These are phyloP conservation scores for Exophiala xenobiotica DNA, from an alignment of 2,329 filamentous ascomycete species.

Conservation along the genomic window DNA sequence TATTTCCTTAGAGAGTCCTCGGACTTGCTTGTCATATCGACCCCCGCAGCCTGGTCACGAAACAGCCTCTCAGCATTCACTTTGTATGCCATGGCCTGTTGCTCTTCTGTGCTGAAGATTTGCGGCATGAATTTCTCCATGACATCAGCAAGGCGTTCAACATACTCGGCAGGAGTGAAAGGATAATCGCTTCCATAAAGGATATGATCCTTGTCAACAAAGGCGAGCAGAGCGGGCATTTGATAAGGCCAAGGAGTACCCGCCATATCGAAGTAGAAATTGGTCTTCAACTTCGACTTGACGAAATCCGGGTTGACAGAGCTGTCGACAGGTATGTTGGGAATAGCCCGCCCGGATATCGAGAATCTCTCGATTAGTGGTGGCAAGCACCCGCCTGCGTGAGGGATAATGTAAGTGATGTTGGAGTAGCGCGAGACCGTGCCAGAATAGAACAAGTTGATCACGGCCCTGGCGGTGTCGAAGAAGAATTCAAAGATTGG, in stretches of 20 bases:
- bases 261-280: constrained; percentile 16
- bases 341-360: too few relatives aligned
- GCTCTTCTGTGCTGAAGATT: too few relatives aligned
- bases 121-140: neutral
- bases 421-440: constrained; percentile 43
- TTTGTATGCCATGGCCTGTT: too few relatives aligned
- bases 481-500: constrained; percentile 47
- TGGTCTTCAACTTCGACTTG: constrained; percentile 1
- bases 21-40: too few relatives aligned
- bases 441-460: constrained; percentile 49
- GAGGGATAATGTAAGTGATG: constrained; percentile 50
- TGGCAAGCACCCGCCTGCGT: constrained; percentile 48
- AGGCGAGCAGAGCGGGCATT: constrained; percentile 1
- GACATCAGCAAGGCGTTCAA: neutral
- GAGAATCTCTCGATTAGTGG: constrained; percentile 12
- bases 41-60: too few relatives aligned
- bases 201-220: constrained; percentile 3
- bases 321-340: neutral
- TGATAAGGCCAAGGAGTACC: constrained; percentile 11
- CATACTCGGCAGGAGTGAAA: too few relatives aligned
- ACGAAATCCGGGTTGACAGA: constrained; percentile 5
- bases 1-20: too few relatives aligned
- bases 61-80: too few relatives aligned
- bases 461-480: constrained; percentile 45
- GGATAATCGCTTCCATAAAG: constrained; percentile 17